Evolutionary conservation across 2,329 filamentous ascomycete genomes (phyloP).

Genomic region (Exophiala aquamarina): DNA sequence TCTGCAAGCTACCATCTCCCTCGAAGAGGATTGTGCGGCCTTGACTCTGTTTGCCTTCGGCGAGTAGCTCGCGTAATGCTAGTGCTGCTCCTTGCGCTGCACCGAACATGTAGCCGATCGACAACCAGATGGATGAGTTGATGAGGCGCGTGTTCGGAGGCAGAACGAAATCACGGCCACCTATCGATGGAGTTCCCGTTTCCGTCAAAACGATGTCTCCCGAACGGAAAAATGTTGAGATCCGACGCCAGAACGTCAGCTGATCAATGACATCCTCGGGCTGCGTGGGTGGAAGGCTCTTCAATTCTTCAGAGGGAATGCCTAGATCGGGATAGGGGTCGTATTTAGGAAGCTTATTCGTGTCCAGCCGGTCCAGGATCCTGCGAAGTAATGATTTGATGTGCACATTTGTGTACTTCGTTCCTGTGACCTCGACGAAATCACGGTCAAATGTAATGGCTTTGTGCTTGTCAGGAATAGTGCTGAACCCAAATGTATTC

Average conservation of each 20-base stretch:
- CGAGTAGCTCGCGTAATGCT: constrained; percentile 52
- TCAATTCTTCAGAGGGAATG: constrained; percentile 52
- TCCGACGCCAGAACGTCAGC: constrained; percentile 59
- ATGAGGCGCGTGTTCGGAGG: constrained; percentile 51
- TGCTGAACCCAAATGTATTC: constrained; percentile 40
- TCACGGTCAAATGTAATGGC: constrained; percentile 80
- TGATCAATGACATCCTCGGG: constrained; percentile 54
- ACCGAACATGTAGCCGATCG: constrained; percentile 62
- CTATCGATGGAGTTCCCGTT: constrained; percentile 60
- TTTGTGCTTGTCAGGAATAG: constrained; percentile 30
- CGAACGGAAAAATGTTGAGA: constrained; percentile 53
- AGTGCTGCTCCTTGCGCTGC: constrained; percentile 57
- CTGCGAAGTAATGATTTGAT: constrained; percentile 78
- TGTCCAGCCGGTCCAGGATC: constrained; percentile 58
- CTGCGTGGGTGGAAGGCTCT: constrained; percentile 47
- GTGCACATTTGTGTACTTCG: constrained; percentile 70
- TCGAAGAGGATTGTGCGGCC: constrained; percentile 59
- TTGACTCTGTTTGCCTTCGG: constrained; percentile 50
- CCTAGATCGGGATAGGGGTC: constrained; percentile 35
- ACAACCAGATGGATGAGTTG: constrained; percentile 57
- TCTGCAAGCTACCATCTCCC: constrained; percentile 65
- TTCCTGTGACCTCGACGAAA: constrained; percentile 71
- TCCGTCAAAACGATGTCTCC: constrained; percentile 60
- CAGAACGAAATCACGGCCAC: constrained; percentile 52
- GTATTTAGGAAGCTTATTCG: constrained; percentile 35